Evolutionary conservation across 2,329 filamentous ascomycete species (phyloP).

Genomic region (Ambrosiella xylebori): DNA sequence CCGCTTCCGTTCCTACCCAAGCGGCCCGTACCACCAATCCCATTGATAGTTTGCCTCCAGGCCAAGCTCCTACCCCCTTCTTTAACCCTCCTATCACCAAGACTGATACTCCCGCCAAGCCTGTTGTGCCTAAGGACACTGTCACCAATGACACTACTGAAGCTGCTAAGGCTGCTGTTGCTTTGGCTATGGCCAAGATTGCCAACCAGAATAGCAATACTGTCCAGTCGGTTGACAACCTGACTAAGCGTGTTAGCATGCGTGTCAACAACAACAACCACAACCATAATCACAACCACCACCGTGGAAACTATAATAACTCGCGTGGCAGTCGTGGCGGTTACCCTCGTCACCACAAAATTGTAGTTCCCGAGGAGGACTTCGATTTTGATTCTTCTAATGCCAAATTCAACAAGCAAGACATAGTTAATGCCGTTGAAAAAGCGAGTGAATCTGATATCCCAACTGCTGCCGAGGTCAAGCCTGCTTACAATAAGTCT

Average conservation of each 20-base stretch:
- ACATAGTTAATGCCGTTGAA: conserved; percentile 1
- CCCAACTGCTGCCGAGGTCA: conserved; percentile 25
- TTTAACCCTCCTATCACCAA: conserved; percentile 17
- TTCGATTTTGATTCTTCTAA: conserved; percentile 64
- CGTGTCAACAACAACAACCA: conserved; percentile 38
- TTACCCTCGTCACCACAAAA: conserved; percentile 31
- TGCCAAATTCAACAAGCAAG: conserved; percentile 30
- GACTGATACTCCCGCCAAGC: conserved; percentile 20
- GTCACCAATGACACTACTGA: conserved; percentile 50
- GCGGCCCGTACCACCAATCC: conserved; percentile 28
- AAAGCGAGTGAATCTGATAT: conserved; percentile 61
- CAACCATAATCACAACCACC: no score
- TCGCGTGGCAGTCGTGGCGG: conserved; percentile 28
- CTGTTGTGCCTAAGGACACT: conserved; percentile 21
- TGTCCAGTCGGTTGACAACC: conserved; percentile 39
- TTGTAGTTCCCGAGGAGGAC: conserved; percentile 79
- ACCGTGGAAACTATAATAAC: no score
- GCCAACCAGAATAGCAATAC: conserved; percentile 12
- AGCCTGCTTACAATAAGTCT: conserved; percentile 64
- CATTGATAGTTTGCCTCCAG: conserved; percentile 19
- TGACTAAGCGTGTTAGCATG: conserved; percentile 63
- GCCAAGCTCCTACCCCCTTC: conserved; percentile 21
- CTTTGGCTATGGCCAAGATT: conserved; percentile 62
- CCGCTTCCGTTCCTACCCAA: background rate
- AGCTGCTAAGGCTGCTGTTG: conserved; percentile 60